These are phyloP conservation scores for Trametes cingulata DNA, from an alignment of 768 basidiomycete species.

Conservation along the genomic window DNA sequence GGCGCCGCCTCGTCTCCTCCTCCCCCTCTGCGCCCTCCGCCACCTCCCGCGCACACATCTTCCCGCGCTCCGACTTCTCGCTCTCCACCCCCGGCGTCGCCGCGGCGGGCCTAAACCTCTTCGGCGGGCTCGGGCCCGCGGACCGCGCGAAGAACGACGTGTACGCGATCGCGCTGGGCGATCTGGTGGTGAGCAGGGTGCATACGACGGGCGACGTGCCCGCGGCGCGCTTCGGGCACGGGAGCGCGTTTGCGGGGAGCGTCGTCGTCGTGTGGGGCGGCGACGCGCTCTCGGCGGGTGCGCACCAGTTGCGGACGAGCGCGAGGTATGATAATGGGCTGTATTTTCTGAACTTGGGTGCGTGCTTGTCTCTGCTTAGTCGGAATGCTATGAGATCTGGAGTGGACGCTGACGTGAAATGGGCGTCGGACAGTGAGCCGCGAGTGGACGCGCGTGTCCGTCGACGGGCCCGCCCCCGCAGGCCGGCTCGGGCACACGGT, in stretches of 20 bases:
- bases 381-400: background rate
- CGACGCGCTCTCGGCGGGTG: conserved; percentile 78
- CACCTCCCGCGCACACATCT: conserved; percentile 2
- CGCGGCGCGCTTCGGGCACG: conserved; percentile 86
- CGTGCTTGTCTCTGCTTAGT: conserved; percentile 33
- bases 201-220: conserved; percentile 86
- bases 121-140: conserved; percentile 83
- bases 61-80: conserved; percentile 20
- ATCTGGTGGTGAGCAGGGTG: conserved; percentile 73
- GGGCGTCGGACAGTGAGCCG: conserved; percentile 58
- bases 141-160: conserved; percentile 87
- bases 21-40: background rate
- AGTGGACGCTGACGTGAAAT: background rate
- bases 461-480: conserved; percentile 69
- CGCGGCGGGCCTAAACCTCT: conserved; percentile 63
- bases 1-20: conserved; percentile 7
- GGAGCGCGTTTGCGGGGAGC: conserved; percentile 87
- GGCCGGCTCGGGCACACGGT: conserved; percentile 95
- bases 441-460: conserved; percentile 87
- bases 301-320: conserved; percentile 57
- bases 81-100: conserved; percentile 6
- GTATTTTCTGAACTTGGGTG: conserved; percentile 89
- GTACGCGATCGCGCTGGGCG: conserved; percentile 75
- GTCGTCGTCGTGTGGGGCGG: conserved; percentile 97
- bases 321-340: conserved; percentile 75